These are phyloP conservation scores for Vanderwaltozyma verrucispora DNA, from an alignment of 805 yeast species.

Conservation along the genomic window DNA sequence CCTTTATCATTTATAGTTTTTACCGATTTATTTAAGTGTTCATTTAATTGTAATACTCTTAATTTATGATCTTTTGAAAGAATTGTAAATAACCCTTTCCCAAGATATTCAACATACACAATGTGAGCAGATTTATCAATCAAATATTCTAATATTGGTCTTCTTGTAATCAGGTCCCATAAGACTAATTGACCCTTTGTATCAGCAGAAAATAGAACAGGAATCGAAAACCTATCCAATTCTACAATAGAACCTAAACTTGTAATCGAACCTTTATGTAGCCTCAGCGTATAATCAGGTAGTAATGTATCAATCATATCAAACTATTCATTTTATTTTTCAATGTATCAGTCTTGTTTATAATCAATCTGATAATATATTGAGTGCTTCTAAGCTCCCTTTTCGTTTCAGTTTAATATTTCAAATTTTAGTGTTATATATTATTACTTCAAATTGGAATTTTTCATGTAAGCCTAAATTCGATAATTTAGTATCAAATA, in stretches of 20 bases:
- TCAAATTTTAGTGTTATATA: no score
- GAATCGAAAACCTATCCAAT: background rate
- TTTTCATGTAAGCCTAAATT: no score
- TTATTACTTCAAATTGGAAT: no score
- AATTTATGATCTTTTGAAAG: slow-evolving; percentile 21
- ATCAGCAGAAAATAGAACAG: slow-evolving; percentile 20
- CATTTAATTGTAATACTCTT: slow-evolving; percentile 10
- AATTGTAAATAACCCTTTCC: slow-evolving; percentile 8
- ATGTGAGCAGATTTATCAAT: slow-evolving; percentile 10
- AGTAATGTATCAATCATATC: background rate
- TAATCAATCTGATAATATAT: no score
- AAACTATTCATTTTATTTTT: no score
- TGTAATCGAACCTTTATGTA: slow-evolving; percentile 14
- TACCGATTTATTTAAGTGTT: no score
- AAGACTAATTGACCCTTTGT: slow-evolving; percentile 14
- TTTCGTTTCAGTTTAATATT: no score
- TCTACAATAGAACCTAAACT: slow-evolving; percentile 1
- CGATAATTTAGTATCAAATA: no score
- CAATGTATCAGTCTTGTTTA: no score
- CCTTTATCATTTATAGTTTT: no score
- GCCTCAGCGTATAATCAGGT: slow-evolving; percentile 10
- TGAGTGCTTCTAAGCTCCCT: no score
- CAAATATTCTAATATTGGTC: slow-evolving; percentile 11
- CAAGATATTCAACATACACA: slow-evolving; percentile 9
- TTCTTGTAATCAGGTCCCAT: slow-evolving; percentile 25